phyloP scores from a whole-genome alignment of 352 stramenopile genomes.

The Pythium guiyangense region DNA sequence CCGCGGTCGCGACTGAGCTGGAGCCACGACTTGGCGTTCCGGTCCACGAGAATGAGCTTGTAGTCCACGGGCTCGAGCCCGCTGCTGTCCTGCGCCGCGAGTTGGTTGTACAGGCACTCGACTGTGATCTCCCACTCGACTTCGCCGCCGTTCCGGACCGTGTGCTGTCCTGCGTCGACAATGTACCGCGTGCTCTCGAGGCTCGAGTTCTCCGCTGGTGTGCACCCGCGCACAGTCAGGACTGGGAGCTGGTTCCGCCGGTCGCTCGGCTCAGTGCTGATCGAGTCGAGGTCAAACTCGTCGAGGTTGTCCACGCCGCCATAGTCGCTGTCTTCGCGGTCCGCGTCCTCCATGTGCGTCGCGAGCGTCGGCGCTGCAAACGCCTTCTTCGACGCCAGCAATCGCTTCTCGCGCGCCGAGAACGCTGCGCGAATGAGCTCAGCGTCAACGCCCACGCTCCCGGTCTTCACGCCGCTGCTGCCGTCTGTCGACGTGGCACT shows the following conservation, averaged over 20 bases:
- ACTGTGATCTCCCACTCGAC: slow-evolving; percentile 89
- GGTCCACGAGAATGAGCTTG: slow-evolving; percentile 66
- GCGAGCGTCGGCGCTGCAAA: slow-evolving; percentile 27
- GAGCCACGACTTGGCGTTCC: slow-evolving; percentile 71
- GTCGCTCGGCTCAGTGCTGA: slow-evolving; percentile 33
- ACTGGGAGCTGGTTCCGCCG: slow-evolving; percentile 51
- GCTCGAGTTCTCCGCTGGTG: slow-evolving; percentile 73
- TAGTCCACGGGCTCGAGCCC: slow-evolving; percentile 68
- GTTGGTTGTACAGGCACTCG: slow-evolving; percentile 60
- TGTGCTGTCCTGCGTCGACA: slow-evolving; percentile 87
- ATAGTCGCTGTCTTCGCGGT: slow-evolving; percentile 34
- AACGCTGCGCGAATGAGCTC: slow-evolving; percentile 57
- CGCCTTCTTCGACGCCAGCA: slow-evolving; percentile 42
- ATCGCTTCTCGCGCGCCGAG: slow-evolving; percentile 50
- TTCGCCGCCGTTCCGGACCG: slow-evolving; percentile 79
- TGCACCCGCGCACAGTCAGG: slow-evolving; percentile 73
- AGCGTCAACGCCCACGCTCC: slow-evolving; percentile 24
- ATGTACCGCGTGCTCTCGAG: slow-evolving; percentile 82
- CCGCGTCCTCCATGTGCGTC: slow-evolving; percentile 34
- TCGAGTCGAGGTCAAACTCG: slow-evolving; percentile 69
- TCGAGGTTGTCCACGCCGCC: slow-evolving; percentile 69
- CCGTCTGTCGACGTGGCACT: neutral
- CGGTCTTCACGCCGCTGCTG: slow-evolving; percentile 17
- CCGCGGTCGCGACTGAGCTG: slow-evolving; percentile 78
- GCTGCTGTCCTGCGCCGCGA: slow-evolving; percentile 18